phyloP scores from a whole-genome alignment of 257 asterid species.

The Eucommia ulmoides region DNA sequence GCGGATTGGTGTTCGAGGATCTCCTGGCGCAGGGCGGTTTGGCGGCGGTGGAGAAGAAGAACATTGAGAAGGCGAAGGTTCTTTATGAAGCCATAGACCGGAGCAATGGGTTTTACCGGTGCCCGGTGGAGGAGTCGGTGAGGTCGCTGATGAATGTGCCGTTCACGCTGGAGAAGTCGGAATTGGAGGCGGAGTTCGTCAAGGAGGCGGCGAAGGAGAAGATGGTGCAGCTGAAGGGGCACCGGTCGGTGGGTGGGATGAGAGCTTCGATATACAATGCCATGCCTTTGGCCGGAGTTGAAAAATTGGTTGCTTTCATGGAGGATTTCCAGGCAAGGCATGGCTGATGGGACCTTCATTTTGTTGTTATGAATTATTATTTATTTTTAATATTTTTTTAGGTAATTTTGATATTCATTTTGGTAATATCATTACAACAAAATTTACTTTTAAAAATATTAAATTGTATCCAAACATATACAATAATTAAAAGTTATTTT shows the following conservation, averaged over 20 bases:
- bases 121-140: conserved; percentile 83
- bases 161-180: conserved; percentile 32
- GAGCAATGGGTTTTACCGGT: conserved; percentile 69
- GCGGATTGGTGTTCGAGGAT: conserved; percentile 89
- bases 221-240: not conserved
- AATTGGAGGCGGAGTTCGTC: not conserved
- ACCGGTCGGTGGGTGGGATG: not conserved
- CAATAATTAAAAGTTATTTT: too few species aligned
- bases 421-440: too few species aligned
- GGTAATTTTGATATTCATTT: too few species aligned
- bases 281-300: not conserved
- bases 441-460: too few species aligned
- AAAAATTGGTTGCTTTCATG: not conserved
- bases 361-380: too few species aligned
- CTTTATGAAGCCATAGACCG: conserved; percentile 69
- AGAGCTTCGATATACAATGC: not conserved
- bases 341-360: too few species aligned
- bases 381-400: too few species aligned
- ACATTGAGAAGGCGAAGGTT: conserved; percentile 47
- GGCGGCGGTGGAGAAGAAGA: conserved; percentile 74
- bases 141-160: conserved; percentile 96
- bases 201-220: not conserved
- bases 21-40: conserved; percentile 82
- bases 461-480: too few species aligned
- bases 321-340: not conserved